These are phyloP conservation scores for Fusarium brachygibbosum DNA, from an alignment of 2,329 filamentous ascomycete genomes.

Conservation along the genomic window DNA sequence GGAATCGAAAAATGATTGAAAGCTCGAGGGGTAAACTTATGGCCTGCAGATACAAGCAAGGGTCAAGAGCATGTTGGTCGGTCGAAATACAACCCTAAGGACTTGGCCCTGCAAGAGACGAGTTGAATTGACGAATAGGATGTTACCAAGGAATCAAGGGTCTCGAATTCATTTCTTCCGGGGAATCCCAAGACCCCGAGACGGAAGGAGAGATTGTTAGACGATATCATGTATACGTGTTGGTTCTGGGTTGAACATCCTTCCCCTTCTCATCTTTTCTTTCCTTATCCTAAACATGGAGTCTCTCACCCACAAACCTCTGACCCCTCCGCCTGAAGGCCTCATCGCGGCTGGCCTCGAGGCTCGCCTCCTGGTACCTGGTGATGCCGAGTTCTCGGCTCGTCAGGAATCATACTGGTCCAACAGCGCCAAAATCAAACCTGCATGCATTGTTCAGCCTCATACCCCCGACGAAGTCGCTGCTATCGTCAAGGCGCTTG, in stretches of 20 bases:
- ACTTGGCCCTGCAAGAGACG: neutral
- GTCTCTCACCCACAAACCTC: neutral
- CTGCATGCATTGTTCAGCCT: slow-evolving; percentile 33
- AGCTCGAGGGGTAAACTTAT: too few relatives aligned
- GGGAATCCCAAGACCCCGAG: neutral
- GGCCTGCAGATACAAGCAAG: too few relatives aligned
- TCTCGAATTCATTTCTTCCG: neutral
- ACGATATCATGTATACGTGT: too few relatives aligned
- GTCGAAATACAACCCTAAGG: slow-evolving; percentile 11
- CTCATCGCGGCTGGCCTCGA: slow-evolving; percentile 29
- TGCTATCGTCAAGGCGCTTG: slow-evolving; percentile 22
- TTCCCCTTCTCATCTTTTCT: neutral
- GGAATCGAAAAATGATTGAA: neutral
- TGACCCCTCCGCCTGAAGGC: neutral
- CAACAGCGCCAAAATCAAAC: slow-evolving; percentile 36
- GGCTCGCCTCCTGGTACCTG: slow-evolving; percentile 14
- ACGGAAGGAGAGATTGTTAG: neutral
- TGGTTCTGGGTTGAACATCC: neutral
- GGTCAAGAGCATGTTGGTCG: neutral
- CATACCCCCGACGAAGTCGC: slow-evolving; percentile 25
- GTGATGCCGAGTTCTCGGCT: slow-evolving; percentile 21
- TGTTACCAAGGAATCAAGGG: neutral
- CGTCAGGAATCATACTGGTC: slow-evolving; percentile 42
- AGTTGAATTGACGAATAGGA: neutral
- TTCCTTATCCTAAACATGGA: slow-evolving; percentile 14